These are phyloP conservation scores for Chaetoscypha palmicola DNA, from an alignment of 2,329 filamentous ascomycete species.

Conservation along the genomic window DNA sequence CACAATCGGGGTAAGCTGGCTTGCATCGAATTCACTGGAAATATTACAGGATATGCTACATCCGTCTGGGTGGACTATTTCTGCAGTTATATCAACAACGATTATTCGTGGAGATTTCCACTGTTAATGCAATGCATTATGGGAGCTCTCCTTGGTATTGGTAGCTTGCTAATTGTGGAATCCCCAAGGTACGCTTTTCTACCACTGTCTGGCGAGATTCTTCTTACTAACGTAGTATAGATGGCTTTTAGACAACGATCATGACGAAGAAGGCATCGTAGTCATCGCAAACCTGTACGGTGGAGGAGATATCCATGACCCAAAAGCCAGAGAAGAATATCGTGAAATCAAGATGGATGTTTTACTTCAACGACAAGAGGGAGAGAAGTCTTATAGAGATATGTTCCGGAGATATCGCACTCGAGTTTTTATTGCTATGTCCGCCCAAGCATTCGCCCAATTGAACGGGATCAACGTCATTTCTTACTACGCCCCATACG, in stretches of 20 bases:
- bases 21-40: slow-evolving; percentile 96
- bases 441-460: slow-evolving; percentile 89
- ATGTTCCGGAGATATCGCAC: slow-evolving; percentile 94
- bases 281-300: slow-evolving; percentile 98
- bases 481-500: slow-evolving; percentile 93
- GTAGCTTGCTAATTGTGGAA: slow-evolving; percentile 90
- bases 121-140: slow-evolving; percentile 90
- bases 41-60: slow-evolving; percentile 90
- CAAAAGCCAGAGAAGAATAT: slow-evolving; percentile 90
- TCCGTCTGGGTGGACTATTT: slow-evolving; percentile 99
- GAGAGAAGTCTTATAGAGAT: slow-evolving; percentile 81
- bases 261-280: slow-evolving; percentile 96
- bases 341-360: slow-evolving; percentile 99
- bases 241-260: slow-evolving; percentile 95
- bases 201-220: not conserved
- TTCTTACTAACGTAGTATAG: slow-evolving; percentile 44
- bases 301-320: slow-evolving; percentile 87
- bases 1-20: slow-evolving; percentile 94
- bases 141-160: slow-evolving; percentile 76
- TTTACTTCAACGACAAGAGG: slow-evolving; percentile 85
- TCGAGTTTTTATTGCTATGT: slow-evolving; percentile 98
- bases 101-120: slow-evolving; percentile 87
- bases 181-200: slow-evolving; percentile 64
- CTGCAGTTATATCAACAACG: slow-evolving; percentile 78
- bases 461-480: slow-evolving; percentile 99